phyloP scores from a whole-genome alignment of 768 basidiomycete genomes.

The Termitomyces sp. region DNA sequence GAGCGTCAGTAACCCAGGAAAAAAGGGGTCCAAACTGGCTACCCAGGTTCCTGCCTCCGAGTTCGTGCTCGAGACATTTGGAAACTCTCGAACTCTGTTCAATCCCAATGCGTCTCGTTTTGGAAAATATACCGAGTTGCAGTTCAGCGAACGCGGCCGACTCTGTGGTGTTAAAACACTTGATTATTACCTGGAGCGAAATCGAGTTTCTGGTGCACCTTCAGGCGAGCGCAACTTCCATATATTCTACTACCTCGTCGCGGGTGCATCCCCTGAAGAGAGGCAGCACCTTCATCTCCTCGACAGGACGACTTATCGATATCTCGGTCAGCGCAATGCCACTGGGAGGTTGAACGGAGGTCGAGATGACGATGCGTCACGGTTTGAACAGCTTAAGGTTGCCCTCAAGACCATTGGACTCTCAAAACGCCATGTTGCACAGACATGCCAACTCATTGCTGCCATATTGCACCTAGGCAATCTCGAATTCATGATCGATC shows the following conservation, averaged over 20 bases:
- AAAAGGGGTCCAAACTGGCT: slow-evolving; percentile 89
- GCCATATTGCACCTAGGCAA: slow-evolving; percentile 97
- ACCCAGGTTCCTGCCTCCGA: slow-evolving; percentile 87
- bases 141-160: slow-evolving; percentile 90
- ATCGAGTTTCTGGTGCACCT: slow-evolving; percentile 81
- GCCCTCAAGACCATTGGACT: slow-evolving; percentile 92
- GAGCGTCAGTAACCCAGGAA: slow-evolving; percentile 81
- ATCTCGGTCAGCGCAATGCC: slow-evolving; percentile 68
- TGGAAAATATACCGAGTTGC: slow-evolving; percentile 96
- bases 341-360: slow-evolving; percentile 38
- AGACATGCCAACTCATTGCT: slow-evolving; percentile 91
- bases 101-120: slow-evolving; percentile 96
- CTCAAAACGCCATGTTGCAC: slow-evolving; percentile 92
- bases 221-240: slow-evolving; percentile 96
- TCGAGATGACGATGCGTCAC: slow-evolving; percentile 75
- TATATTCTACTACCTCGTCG: slow-evolving; percentile 95
- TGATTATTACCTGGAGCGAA: slow-evolving; percentile 93
- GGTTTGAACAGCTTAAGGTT: slow-evolving; percentile 91
- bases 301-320: slow-evolving; percentile 80
- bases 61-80: slow-evolving; percentile 94
- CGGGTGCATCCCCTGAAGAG: slow-evolving; percentile 87
- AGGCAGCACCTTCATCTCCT: slow-evolving; percentile 79
- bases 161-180: slow-evolving; percentile 89
- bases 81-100: slow-evolving; percentile 85
- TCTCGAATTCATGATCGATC: slow-evolving; percentile 85